These are phyloP conservation scores for Gossypium bickii DNA, from an alignment of 345 rosid genomes.

Conservation along the genomic window DNA sequence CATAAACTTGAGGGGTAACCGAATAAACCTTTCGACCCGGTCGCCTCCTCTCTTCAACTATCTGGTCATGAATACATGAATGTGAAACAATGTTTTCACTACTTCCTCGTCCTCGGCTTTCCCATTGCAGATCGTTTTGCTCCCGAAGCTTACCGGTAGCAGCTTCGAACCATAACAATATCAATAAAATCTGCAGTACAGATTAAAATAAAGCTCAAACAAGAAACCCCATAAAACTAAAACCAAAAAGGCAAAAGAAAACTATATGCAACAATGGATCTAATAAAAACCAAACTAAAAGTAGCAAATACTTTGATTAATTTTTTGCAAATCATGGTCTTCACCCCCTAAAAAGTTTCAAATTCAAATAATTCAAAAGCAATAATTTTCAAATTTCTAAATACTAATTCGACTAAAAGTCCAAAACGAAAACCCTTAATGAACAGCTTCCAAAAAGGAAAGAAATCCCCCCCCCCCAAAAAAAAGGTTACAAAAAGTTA, in stretches of 20 bases:
- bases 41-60: conserved; percentile 76
- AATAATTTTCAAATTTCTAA: neutral
- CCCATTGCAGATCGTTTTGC: conserved; percentile 30
- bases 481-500: neutral
- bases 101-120: conserved; percentile 33
- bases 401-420: neutral
- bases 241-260: neutral
- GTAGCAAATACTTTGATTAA: conserved; percentile 14
- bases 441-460: conserved; percentile 16
- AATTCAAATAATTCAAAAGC: neutral
- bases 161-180: conserved; percentile 46
- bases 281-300: conserved; percentile 12
- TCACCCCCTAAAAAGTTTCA: neutral
- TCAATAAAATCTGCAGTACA: conserved; percentile 54
- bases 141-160: conserved; percentile 33
- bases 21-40: conserved; percentile 81
- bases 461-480: neutral
- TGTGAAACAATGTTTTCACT: conserved; percentile 51
- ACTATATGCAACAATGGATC: conserved; percentile 18
- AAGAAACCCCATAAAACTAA: conserved; percentile 7
- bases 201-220: neutral
- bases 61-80: conserved; percentile 95
- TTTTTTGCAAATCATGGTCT: neutral
- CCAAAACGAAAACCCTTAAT: neutral
- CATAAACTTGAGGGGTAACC: conserved; percentile 65